phyloP scores from a whole-genome alignment of 305 asterid species.

The Solanum hybrid region DNA sequence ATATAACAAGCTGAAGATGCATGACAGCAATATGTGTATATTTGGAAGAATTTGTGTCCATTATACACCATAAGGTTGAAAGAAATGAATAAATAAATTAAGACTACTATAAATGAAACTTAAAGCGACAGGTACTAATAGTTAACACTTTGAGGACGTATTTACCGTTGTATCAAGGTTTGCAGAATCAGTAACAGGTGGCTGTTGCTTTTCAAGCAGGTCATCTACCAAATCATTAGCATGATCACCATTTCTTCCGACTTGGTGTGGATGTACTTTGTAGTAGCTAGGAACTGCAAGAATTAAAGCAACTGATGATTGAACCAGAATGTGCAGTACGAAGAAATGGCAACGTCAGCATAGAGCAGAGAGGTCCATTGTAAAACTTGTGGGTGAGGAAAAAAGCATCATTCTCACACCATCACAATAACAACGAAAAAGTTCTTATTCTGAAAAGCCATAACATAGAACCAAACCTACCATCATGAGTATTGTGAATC shows the following conservation, averaged over 20 bases:
- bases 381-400: neutral
- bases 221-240: constrained; percentile 28
- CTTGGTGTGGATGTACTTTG: constrained; percentile 21
- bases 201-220: constrained; percentile 24
- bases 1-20: neutral
- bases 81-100: neutral
- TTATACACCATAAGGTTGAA: neutral
- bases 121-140: neutral
- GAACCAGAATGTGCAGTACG: neutral
- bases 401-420: neutral
- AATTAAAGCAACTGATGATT: neutral
- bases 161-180: constrained; percentile 39
- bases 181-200: constrained; percentile 24
- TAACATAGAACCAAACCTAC: constrained; percentile 19
- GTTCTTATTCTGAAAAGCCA: neutral
- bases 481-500: constrained; percentile 37
- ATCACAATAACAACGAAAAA: neutral
- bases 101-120: neutral
- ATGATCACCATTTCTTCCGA: constrained; percentile 22
- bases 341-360: neutral
- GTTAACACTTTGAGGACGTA: neutral
- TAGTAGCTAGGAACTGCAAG: constrained; percentile 34
- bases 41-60: neutral
- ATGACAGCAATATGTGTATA: neutral
- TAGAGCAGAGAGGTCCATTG: neutral